A percentile compares a stretch with the other conserved stretches of the same genome.
Conservation (phyloP, 176 grass and related monocot genomes). For the Musa troglodytarum region DNA sequence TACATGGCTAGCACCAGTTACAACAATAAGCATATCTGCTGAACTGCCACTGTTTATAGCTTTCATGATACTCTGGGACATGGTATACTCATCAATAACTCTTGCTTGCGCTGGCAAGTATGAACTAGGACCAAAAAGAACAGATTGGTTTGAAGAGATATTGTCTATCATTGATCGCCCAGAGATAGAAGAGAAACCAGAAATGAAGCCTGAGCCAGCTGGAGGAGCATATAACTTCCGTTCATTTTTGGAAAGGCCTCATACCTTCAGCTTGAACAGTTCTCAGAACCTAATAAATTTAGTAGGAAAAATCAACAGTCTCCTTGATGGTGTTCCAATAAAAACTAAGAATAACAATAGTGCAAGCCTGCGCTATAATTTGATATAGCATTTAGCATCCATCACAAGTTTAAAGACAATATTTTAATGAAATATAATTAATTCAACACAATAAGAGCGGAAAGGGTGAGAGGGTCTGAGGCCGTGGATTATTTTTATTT, state of each 20-base stretch:
- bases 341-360: no score
- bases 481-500: no score
- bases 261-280: conserved; percentile 95
- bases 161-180: conserved; percentile 75
- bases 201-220: conserved; percentile 91
- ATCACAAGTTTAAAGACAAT: no score
- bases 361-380: no score
- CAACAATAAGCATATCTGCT: conserved; percentile 74
- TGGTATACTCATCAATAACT: conserved; percentile 93
- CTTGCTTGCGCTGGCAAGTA: conserved; percentile 91
- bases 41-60: conserved; percentile 54
- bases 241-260: conserved; percentile 66
- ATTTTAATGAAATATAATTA: no score
- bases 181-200: conserved; percentile 83
- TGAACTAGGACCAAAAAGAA: conserved; percentile 67
- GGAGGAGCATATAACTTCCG: conserved; percentile 79
- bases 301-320: conserved; percentile 11
- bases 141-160: conserved; percentile 47
- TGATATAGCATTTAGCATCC: no score
- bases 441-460: no score
- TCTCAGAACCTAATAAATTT: conserved; percentile 55
- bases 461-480: no score
- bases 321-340: not conserved
- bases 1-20: conserved; percentile 84
- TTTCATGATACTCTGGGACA: conserved; percentile 83